Evolutionary conservation across 2,329 filamentous ascomycete genomes (phyloP), one percentile per base, ranked within the genome.

Genomic region (Diatrype stigma): DNA sequence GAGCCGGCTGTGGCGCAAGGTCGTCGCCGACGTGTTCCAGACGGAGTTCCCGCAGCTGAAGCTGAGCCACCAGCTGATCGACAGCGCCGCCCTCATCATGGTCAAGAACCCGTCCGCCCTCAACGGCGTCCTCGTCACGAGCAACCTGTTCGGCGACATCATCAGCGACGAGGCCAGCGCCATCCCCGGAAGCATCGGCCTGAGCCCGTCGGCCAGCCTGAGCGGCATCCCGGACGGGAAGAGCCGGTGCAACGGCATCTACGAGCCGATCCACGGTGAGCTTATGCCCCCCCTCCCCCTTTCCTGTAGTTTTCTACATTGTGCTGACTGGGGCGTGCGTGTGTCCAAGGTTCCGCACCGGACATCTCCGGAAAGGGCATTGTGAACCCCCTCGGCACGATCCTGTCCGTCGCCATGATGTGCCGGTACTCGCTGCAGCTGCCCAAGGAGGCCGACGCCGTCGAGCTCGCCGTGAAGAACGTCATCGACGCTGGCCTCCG

Each of bases 11-110:
- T 97, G 93, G 93, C 80, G 93, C 55, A 92, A 89, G 75, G 87
- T 88, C 2, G 87, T 96, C 42, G 85, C 82, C 38, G 89, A 96
- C 73, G 80, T 91, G 52, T 93, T 96, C 80, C 81, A 79, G 60
- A 86, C 86, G 59, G 93, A 96, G 77, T 97, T 95, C 75, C 91
- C 93, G 2, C 83, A 93, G 68, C 73, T 96, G 44, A 82, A 89
- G 75, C 74, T 95, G 42, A 83, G 85, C 58, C 93, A 96, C 70
- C 92, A 97, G 69, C 81, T 97, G 47, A 96, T 97, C 67, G 93
- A 97, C 74, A 90, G 85, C 51, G 93, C 93, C n/a, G 93, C 93
- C 58, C 96, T 97, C 92, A 77, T 96, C 61, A 90, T 97, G 87
- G 82, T 97, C 66, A 96, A 96, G 85, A 93, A 92, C 73, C 93